Evolutionary conservation across 2,329 filamentous ascomycete genomes (phyloP), one percentile per base, ranked within the genome.

Genomic region (Xylariaceae sp.): DNA sequence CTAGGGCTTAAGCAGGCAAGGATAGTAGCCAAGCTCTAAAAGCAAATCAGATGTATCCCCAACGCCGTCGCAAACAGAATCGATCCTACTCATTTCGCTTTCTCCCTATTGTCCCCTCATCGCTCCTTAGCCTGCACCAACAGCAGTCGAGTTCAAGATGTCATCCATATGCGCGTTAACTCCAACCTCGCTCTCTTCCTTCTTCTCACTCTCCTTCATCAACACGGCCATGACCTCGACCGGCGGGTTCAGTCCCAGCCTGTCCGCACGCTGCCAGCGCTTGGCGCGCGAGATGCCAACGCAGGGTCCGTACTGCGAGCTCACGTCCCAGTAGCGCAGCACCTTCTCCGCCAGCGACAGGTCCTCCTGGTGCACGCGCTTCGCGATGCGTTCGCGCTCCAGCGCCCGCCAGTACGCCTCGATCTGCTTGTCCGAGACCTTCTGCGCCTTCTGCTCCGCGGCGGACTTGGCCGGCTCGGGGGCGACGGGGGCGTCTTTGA

Each of bases 251-350:
- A 98, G 72, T 3, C 85, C 83, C n/a, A 98, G 71, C 42, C 73
- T 74, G 40, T 95, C 76, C 4, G 93, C 93, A 34, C 93, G 81
- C 60, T 87, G 79, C 93, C 93, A 98, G 26, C 93, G 83, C 68
- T 85, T 87, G 53, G 85, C 69, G 36, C 93, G 81, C 29, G 81
- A 68, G 39, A 91, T 88, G 7, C 93, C 93, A 39, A 95, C 85
- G 59, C 88, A 95, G 2, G 93, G 93, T 88, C 93, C 93, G 63
- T 87, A 98, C 57, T 95, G 87, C 45, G 79, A 87, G 58, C 84
- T 93, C 51, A 95, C 85, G 62, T 98, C 93, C 66, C 93, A 98
- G 62, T 95, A 87, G 49, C 91, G 74, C 56, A 97, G 65, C 19
- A 97, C 81, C 71, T 91, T 95, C 73, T 97, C 90, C 42, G 85